A percentile compares a stretch with the other conserved stretches of the same genome.
These are phyloP conservation scores for Annona squamosa DNA, from an alignment of 164 flowering plant genomes.

Conservation along the genomic window DNA sequence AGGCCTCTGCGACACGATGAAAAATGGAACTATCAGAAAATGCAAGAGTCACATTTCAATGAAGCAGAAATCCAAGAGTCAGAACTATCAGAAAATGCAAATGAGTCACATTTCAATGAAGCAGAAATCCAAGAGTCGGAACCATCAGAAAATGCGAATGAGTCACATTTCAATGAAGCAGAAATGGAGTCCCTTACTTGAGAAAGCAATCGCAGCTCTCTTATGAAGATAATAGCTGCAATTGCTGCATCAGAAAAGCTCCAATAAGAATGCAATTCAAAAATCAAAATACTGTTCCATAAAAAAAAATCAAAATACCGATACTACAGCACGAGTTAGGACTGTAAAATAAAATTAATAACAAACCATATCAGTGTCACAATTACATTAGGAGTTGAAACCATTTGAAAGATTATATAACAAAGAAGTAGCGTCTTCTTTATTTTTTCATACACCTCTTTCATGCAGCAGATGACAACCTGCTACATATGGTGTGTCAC, in stretches of 20 bases:
- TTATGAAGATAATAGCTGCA: conserved; percentile 47
- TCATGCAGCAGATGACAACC: background rate
- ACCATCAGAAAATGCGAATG: background rate
- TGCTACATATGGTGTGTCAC: background rate
- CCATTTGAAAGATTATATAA: background rate
- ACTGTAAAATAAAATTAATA: background rate
- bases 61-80: background rate
- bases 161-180: background rate
- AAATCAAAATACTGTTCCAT: background rate
- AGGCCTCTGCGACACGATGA: conserved; percentile 33
- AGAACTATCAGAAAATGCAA: conserved; percentile 1
- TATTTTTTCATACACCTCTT: background rate
- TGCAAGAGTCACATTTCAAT: background rate
- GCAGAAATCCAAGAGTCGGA: background rate
- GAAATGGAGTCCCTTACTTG: conserved; percentile 31
- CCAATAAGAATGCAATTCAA: conserved; percentile 1
- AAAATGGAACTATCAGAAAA: conserved; percentile 9
- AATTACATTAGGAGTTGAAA: background rate
- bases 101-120: background rate
- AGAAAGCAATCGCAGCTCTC: conserved; percentile 37
- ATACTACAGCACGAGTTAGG: background rate
- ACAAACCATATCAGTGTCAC: background rate
- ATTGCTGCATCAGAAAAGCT: conserved; percentile 43
- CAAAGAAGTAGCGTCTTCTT: too few relatives aligned
- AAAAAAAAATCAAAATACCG: background rate